phyloP scores from a whole-genome alignment of 495 filamentous ascomycete species.

The Penicillium manginii region DNA sequence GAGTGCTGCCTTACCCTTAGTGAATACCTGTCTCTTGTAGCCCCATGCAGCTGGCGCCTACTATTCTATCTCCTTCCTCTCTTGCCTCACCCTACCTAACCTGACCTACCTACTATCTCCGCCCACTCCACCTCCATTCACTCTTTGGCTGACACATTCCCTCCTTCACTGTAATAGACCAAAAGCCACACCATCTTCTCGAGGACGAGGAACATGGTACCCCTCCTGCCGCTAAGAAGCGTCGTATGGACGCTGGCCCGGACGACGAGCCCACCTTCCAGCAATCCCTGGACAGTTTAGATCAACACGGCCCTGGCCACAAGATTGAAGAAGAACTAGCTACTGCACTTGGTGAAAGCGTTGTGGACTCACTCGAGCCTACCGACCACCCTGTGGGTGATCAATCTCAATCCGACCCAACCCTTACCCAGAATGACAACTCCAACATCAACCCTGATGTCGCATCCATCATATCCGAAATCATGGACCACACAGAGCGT shows the following conservation, averaged over 20 bases:
- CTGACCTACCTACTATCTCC: neutral
- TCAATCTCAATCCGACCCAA: slow-evolving; percentile 25
- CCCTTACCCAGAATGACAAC: slow-evolving; percentile 22
- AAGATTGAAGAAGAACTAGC: slow-evolving; percentile 50
- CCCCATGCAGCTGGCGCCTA: neutral
- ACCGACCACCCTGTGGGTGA: slow-evolving; percentile 19
- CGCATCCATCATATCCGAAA: slow-evolving; percentile 45
- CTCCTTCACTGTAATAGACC: slow-evolving; percentile 11
- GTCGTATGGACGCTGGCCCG: slow-evolving; percentile 39
- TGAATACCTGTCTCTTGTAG: neutral
- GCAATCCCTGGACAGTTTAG: slow-evolving; percentile 22
- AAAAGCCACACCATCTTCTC: slow-evolving; percentile 38
- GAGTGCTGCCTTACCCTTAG: slow-evolving; percentile 21
- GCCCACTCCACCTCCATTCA: neutral
- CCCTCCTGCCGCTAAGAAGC: slow-evolving; percentile 48
- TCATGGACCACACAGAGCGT: slow-evolving; percentile 53
- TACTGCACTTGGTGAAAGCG: slow-evolving; percentile 38
- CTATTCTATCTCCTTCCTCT: slow-evolving; percentile 2
- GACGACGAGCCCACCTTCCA: slow-evolving; percentile 27
- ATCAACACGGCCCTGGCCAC: slow-evolving; percentile 36
- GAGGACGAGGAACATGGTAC: slow-evolving; percentile 43
- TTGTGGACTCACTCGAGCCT: slow-evolving; percentile 35
- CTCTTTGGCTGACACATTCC: neutral
- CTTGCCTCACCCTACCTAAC: neutral
- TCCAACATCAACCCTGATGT: slow-evolving; percentile 38